These are phyloP conservation scores for Byssoonygena ceratinophila DNA, from an alignment of 2,329 filamentous ascomycete genomes.

Conservation along the genomic window DNA sequence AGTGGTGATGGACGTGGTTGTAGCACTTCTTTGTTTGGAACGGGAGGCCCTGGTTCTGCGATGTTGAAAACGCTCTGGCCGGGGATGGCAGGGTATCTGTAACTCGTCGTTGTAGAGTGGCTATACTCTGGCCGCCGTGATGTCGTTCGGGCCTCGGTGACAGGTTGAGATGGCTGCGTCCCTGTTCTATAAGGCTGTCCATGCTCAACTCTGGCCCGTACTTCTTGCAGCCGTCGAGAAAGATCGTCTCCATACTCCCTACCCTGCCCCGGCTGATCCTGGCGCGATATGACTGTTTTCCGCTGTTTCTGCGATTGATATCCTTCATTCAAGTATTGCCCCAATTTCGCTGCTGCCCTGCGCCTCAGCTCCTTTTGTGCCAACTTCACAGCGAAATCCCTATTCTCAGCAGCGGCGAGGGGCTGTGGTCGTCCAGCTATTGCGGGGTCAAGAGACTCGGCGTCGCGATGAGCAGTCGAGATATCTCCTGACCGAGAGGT, in stretches of 20 bases:
- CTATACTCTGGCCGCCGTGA: background rate
- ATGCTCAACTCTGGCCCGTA: constrained; percentile 19
- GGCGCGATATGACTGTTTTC: background rate
- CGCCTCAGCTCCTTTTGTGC: constrained; percentile 62
- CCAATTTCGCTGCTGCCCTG: constrained; percentile 34
- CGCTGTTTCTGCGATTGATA: background rate
- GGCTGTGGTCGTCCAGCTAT: constrained; percentile 49
- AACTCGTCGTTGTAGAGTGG: constrained; percentile 16
- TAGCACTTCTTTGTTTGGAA: constrained; percentile 24
- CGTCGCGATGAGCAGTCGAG: background rate
- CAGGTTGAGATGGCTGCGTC: background rate
- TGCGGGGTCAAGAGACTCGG: constrained; percentile 44
- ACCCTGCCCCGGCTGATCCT: background rate
- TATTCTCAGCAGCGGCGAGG: constrained; percentile 59
- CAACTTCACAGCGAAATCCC: constrained; percentile 64
- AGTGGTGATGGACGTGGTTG: constrained; percentile 20
- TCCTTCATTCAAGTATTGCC: constrained; percentile 3
- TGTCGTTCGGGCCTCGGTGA: background rate
- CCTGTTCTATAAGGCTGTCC: background rate
- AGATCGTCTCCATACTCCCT: constrained; percentile 10
- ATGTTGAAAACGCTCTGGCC: constrained; percentile 25
- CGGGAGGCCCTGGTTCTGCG: constrained; percentile 19
- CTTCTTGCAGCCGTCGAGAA: constrained; percentile 20
- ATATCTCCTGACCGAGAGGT: constrained; percentile 11
- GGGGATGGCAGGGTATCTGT: constrained; percentile 38